Evolutionary conservation across 257 asterid genomes (phyloP).

Genomic region (Echium plantagineum): DNA sequence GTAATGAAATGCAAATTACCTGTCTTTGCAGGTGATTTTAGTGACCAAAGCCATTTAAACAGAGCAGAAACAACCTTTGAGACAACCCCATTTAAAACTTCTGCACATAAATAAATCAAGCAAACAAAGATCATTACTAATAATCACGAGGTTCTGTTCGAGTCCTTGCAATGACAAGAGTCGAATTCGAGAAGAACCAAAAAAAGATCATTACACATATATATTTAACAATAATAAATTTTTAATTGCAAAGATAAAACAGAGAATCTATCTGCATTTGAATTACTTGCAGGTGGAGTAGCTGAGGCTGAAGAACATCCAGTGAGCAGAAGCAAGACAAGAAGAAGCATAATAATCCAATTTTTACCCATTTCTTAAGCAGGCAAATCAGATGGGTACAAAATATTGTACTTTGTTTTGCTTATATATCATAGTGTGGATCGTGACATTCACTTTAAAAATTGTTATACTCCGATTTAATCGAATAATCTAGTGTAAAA

Average conservation of each 20-base stretch:
- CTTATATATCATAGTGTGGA: background rate
- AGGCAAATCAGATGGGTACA: constrained; percentile 9
- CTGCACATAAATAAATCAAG: constrained; percentile 23
- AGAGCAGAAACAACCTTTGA: too few relatives aligned
- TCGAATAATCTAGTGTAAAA: too few relatives aligned
- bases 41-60: constrained; percentile 80
- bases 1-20: constrained; percentile 22
- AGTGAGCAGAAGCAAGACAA: constrained; percentile 30
- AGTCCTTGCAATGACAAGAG: too few relatives aligned
- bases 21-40: constrained; percentile 53
- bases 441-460: too few relatives aligned
- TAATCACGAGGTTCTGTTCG: too few relatives aligned
- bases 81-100: constrained; percentile 71
- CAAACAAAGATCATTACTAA: too few relatives aligned
- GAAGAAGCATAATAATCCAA: constrained; percentile 19
- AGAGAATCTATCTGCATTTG: background rate
- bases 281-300: constrained; percentile 80
- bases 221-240: background rate
- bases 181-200: background rate
- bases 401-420: background rate
- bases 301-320: constrained; percentile 63
- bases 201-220: background rate
- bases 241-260: background rate
- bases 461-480: too few relatives aligned
- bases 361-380: constrained; percentile 36